Evolutionary conservation across 108 stramenopile genomes (phyloP).

Genomic region (Chaetoceros muelleri): DNA sequence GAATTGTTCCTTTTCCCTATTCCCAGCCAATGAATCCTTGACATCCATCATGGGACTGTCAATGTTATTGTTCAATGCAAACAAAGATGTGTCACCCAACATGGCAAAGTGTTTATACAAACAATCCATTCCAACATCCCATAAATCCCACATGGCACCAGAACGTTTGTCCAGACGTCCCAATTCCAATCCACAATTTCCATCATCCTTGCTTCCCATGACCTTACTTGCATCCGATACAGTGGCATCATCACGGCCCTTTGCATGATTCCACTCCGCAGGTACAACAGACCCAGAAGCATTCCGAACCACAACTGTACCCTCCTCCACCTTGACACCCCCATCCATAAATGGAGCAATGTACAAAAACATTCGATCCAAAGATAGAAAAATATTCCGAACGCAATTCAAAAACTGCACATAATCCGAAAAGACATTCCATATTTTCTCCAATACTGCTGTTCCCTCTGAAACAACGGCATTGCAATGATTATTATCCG

Average conservation of each 20-base stretch:
- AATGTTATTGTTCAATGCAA: slow-evolving; percentile 7
- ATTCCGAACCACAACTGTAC: neutral
- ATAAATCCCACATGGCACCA: slow-evolving; percentile 20
- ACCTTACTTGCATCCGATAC: neutral
- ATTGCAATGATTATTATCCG: too few species aligned
- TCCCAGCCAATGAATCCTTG: slow-evolving; percentile 20
- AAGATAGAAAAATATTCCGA: slow-evolving; percentile 67
- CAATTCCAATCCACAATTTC: slow-evolving; percentile 19
- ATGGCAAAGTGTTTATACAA: slow-evolving; percentile 19
- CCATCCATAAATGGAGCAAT: slow-evolving; percentile 2
- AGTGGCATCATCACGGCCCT: neutral
- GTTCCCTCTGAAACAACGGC: neutral
- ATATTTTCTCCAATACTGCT: slow-evolving; percentile 13
- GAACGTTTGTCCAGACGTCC: slow-evolving; percentile 4
- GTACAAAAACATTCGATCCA: slow-evolving; percentile 58
- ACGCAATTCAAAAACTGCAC: slow-evolving; percentile 46
- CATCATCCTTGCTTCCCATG: slow-evolving; percentile 6
- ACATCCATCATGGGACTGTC: slow-evolving; percentile 16
- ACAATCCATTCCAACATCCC: slow-evolving; percentile 36
- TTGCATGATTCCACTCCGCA: too few species aligned
- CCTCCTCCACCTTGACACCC: slow-evolving; percentile 8
- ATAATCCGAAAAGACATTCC: slow-evolving; percentile 14
- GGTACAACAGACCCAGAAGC: too few species aligned
- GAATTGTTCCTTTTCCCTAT: slow-evolving; percentile 7
- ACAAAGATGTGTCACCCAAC: neutral